Conservation (phyloP, 2,329 filamentous ascomycete genomes). For the Aspergillus ustus region DNA sequence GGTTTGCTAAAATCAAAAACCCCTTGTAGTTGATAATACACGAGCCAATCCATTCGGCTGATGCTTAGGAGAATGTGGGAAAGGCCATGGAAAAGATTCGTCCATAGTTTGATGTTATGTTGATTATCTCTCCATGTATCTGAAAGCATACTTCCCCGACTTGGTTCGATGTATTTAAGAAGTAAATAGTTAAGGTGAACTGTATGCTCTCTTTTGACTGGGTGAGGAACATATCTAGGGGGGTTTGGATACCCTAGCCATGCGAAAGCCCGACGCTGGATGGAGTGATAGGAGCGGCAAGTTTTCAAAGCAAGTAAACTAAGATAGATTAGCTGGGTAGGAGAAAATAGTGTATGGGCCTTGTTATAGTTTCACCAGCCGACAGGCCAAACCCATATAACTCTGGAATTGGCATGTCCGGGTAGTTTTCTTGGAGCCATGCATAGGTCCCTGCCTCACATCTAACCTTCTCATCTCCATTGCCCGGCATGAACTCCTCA, state of each 20-base stretch:
- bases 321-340: neutral
- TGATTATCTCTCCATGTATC: neutral
- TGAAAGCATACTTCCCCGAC: too few relatives aligned
- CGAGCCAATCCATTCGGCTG: neutral
- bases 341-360: neutral
- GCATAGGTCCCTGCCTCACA: constrained; percentile 35
- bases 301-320: constrained; percentile 19
- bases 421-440: constrained; percentile 33
- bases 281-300: constrained; percentile 15
- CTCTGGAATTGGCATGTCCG: constrained; percentile 30
- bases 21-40: neutral
- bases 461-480: constrained; percentile 34
- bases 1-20: neutral
- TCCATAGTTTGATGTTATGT: neutral
- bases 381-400: constrained; percentile 33
- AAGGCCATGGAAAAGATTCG: neutral
- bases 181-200: constrained; percentile 22
- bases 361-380: constrained; percentile 26
- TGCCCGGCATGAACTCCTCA: constrained; percentile 28
- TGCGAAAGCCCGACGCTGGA: constrained; percentile 12
- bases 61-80: neutral
- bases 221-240: constrained; percentile 10
- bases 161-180: constrained; percentile 26
- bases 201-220: neutral
- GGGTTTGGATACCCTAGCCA: constrained; percentile 12